Base-by-base conservation (phyloP, 176 grass and related monocot genomes). In the Themeda triandra region DNA sequence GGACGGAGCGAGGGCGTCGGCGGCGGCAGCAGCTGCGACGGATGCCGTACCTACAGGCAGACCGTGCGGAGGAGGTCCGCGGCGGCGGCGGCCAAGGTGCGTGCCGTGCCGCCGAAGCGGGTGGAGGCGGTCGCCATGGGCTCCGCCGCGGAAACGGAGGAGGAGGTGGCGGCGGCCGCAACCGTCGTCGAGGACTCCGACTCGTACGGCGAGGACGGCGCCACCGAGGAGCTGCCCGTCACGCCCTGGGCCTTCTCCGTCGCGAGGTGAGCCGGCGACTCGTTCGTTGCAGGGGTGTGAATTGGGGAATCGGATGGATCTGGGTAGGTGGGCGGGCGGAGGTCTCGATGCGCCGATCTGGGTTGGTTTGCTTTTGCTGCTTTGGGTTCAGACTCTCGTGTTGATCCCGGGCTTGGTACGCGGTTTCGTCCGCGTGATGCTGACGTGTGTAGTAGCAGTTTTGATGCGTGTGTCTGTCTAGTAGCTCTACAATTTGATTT, bases 221-320 rank as follows among this genome's bases (percentile, higher is more conserved):
- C 89, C 70, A 76, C 87, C 4, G 91, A 96, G 86, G 91, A 99
- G 62, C 83, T 80, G 27, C 91, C 86, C 4, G 93, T 99, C 83
- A 99, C 91, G 64, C 96, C 96, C 1, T 99, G 91, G 93, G 76
- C 87, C 70, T 71, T 88, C 86, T 92, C 96, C 72, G 96, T 99
- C 39, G 96, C 96, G 59, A 99, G 96, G 96, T 99, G 89, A 81
- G 80, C 64, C 28, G 35, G 4, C 79, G 63, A 69, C 81, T 87
- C 70, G 80, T n/a, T n/a, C 32, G 13, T n/a, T n/a, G 30, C 3
- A 40, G 44, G 80, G 65, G 40, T 5, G 39, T 9, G 53, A 40
- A 77, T 51, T n/a, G 4, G 18, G 78, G 64, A 33, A 7, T 46
- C 15, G 74, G 87, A 84, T 21, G 74, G 87, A 84, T 91, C 85